phyloP scores from a whole-genome alignment of 2,329 filamentous ascomycete genomes.

The Ophiostoma ips region DNA sequence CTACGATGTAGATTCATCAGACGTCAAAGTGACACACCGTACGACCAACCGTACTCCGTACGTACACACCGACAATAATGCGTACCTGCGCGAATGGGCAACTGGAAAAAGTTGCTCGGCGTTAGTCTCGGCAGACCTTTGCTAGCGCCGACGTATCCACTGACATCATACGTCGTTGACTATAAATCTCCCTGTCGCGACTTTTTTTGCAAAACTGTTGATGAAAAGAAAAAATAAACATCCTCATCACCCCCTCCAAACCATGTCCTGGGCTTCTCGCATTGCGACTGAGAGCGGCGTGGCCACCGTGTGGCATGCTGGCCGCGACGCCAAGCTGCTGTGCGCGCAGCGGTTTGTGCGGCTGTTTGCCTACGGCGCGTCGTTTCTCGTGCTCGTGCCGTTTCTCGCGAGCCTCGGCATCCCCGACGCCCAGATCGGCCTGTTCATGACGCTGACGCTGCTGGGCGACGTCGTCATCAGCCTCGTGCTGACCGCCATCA shows the following conservation, averaged over 20 bases:
- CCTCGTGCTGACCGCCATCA: slow-evolving; percentile 42
- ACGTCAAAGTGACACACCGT: too few relatives aligned
- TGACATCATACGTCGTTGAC: too few relatives aligned
- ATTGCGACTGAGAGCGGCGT: slow-evolving; percentile 28
- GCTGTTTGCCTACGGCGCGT: slow-evolving; percentile 48
- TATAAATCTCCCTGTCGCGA: too few relatives aligned
- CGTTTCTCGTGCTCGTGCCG: slow-evolving; percentile 42
- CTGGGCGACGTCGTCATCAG: slow-evolving; percentile 45
- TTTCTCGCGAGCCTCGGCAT: slow-evolving; percentile 38
- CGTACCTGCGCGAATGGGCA: too few relatives aligned
- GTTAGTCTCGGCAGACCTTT: too few relatives aligned
- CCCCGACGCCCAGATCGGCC: slow-evolving; percentile 37
- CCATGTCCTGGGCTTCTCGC: not conserved
- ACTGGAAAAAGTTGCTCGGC: too few relatives aligned
- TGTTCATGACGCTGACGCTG: slow-evolving; percentile 54
- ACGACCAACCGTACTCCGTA: too few relatives aligned
- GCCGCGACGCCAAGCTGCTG: slow-evolving; percentile 41
- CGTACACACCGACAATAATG: too few relatives aligned
- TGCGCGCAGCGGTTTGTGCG: slow-evolving; percentile 45
- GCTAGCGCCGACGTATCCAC: too few relatives aligned
- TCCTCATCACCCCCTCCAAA: not conserved
- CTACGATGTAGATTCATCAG: too few relatives aligned
- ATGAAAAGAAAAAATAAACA: not conserved
- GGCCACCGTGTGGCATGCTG: slow-evolving; percentile 26
- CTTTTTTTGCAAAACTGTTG: not conserved